Base-by-base conservation (phyloP, 2,329 filamentous ascomycete genomes). In the Chrysoporthe puriensis region DNA sequence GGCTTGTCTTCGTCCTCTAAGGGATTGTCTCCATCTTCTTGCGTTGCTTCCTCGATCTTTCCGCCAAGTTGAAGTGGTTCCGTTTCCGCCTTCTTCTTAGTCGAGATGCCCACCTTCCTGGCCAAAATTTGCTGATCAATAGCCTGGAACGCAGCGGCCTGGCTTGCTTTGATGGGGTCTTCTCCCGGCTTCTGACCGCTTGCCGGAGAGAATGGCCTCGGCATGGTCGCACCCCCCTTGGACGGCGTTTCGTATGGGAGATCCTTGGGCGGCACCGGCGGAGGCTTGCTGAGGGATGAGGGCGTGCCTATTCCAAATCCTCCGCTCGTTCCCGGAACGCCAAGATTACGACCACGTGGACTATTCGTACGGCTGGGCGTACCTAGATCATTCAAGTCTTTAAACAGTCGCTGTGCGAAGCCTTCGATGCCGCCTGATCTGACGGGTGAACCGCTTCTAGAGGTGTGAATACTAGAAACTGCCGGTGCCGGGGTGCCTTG, bases 121-220 rank as follows among this genome's bases (percentile, higher is more conserved):
- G 85, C 81, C 0, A 90, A 79, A 59, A 90, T 89, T 60, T 83
- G 85, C 74, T 90, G 87, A 67, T 90, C 88, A 32, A 89, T 81
- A 1, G 86, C 87, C n/a, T 86, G 84, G 76, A 89, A 90, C 0
- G 86, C 86, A 9, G 86, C 85, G 52, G 82, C 80, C 72, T 90
- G 87, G 70, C 82, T 85, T 13, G 80, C 78, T 3, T 84, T 77
- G 2, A 79, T 73, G 14, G 77, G 75, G 44, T 78, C 77, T 16
- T 72, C 70, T 11, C 70, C 72, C 16, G 73, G 69, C 13, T 71
- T 75, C 40, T 44, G 62, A 66, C 79, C 79, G 54, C 71, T 73
- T 13, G 40, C 65, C 0, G 82, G 80, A 1, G 85, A 85, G 60
- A 79, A 79, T 48, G 82, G 80, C 54, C 82, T 77, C 0, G 68